Evolutionary conservation across 345 rosid species (phyloP).

Genomic region (Populus tremula): DNA sequence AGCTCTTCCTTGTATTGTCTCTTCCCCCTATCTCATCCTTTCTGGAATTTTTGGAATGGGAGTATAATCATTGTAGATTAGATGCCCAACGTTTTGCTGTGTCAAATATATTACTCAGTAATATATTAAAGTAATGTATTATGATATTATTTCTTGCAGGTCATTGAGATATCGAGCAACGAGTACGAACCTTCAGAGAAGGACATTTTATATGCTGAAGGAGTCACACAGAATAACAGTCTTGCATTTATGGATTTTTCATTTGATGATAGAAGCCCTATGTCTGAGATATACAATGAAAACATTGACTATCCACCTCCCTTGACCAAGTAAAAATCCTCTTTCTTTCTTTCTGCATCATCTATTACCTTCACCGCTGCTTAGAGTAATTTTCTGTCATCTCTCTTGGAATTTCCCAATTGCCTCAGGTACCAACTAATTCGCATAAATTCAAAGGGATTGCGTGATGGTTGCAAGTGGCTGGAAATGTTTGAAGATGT

Average conservation of each 20-base stretch:
- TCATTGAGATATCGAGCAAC: slow-evolving; percentile 56
- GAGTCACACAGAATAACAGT: slow-evolving; percentile 55
- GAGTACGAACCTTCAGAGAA: slow-evolving; percentile 58
- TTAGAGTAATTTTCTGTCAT: neutral
- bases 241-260: slow-evolving; percentile 56
- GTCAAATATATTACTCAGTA: neutral
- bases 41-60: neutral
- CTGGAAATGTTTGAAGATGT: slow-evolving; percentile 67
- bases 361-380: neutral
- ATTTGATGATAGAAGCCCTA: slow-evolving; percentile 52
- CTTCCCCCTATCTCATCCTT: neutral
- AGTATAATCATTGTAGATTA: neutral
- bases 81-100: neutral
- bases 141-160: slow-evolving; percentile 32
- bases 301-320: slow-evolving; percentile 40
- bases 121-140: neutral
- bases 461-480: slow-evolving; percentile 59
- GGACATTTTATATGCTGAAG: slow-evolving; percentile 59
- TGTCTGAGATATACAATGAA: slow-evolving; percentile 45
- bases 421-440: slow-evolving; percentile 52
- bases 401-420: neutral
- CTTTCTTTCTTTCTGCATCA: neutral
- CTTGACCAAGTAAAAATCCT: slow-evolving; percentile 33
- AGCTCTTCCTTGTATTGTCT: neutral
- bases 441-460: slow-evolving; percentile 51